A percentile compares a stretch with the other conserved stretches of the same genome.
phyloP scores from a whole-genome alignment of 495 filamentous ascomycete species.

The Talaromyces stipitatus region DNA sequence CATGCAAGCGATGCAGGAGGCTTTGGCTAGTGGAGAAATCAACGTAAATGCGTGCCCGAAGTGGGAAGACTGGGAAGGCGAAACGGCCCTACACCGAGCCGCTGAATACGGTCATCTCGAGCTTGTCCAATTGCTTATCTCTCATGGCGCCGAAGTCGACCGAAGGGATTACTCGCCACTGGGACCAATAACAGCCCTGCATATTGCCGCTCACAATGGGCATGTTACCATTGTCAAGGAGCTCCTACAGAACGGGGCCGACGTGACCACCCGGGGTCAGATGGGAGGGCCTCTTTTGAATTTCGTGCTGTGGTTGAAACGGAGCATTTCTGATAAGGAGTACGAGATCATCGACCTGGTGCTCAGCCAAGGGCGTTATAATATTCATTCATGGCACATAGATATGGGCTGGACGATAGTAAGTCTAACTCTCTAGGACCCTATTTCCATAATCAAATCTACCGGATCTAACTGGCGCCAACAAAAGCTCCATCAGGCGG shows the following conservation, averaged over 20 bases:
- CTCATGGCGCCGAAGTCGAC: slow-evolving; percentile 7
- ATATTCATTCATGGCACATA: slow-evolving; percentile 2
- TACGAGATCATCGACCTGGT: slow-evolving; percentile 2
- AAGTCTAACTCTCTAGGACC: slow-evolving; percentile 3
- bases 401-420: slow-evolving; percentile 4
- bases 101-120: slow-evolving; percentile 7
- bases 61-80: not conserved
- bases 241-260: slow-evolving; percentile 2
- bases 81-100: slow-evolving; percentile 9
- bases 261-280: not conserved
- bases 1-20: slow-evolving; percentile 7
- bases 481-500: slow-evolving; percentile 4
- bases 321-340: not conserved
- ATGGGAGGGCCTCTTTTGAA: not conserved
- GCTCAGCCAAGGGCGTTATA: not conserved
- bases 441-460: not conserved
- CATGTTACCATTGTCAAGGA: slow-evolving; percentile 3
- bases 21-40: slow-evolving; percentile 3
- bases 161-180: slow-evolving; percentile 1
- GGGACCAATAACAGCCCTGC: slow-evolving; percentile 5
- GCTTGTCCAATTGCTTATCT: slow-evolving; percentile 1
- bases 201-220: slow-evolving; percentile 6
- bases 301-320: not conserved
- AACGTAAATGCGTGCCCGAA: slow-evolving; percentile 5
- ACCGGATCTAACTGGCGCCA: not conserved